These are phyloP conservation scores for Cicer cuneatum DNA, from an alignment of 306 rosid species.

Conservation along the genomic window DNA sequence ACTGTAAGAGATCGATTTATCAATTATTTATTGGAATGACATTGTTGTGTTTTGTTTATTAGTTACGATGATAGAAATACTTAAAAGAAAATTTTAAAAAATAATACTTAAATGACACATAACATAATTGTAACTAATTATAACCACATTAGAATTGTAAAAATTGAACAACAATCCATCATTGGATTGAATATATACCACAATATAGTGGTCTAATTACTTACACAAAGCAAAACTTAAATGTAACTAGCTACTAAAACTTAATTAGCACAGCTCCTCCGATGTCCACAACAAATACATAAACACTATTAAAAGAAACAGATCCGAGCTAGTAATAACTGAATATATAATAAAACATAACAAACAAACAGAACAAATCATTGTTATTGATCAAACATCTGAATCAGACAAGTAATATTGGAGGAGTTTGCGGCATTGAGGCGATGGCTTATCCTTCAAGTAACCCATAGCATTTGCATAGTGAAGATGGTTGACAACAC, in stretches of 20 bases:
- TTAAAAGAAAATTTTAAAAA: no score
- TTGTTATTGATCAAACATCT: conserved; percentile 34
- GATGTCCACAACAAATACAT: neutral
- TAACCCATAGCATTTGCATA: conserved; percentile 71
- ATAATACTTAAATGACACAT: no score
- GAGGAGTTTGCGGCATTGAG: conserved; percentile 53
- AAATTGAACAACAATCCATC: neutral
- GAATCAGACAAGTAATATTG: conserved; percentile 52
- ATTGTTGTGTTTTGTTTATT: no score
- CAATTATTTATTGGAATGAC: no score
- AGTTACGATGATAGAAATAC: no score
- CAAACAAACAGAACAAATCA: neutral
- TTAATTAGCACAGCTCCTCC: neutral
- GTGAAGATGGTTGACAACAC: conserved; percentile 53
- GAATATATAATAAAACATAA: conserved; percentile 2
- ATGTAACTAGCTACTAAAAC: neutral
- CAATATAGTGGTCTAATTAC: conserved; percentile 6
- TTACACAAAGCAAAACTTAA: neutral
- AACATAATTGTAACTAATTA: no score
- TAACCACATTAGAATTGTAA: neutral
- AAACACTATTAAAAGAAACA: conserved; percentile 2
- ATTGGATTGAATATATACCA: neutral
- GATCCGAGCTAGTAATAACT: neutral
- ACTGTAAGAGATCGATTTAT: no score
- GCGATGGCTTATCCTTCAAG: conserved; percentile 54